Base-by-base conservation (phyloP, 768 basidiomycete genomes). In the Pisolithus marmoratus region DNA sequence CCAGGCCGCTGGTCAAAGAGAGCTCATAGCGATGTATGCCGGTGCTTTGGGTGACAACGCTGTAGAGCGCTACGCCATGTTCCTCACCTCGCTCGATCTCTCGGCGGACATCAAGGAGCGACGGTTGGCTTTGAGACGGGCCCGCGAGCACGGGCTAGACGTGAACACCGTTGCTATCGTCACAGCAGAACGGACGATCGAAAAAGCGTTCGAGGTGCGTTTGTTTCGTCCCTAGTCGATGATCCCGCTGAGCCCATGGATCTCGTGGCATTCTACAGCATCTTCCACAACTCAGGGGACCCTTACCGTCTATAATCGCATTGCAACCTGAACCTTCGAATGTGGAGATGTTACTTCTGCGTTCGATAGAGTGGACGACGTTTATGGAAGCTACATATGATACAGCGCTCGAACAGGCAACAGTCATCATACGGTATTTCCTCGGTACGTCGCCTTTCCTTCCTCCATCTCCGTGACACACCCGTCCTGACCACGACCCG, bases 291-390 rank as follows among this genome's bases (percentile, higher is more conserved):
- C 58, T 79, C 20, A 80, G 76, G 40, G 83, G 82, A 3, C 73
- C 78, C 0, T 69, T 87, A 23, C 84, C 87, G 0, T 81, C 79
- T 1, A 72, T 84, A n/a, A 77, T 82, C 44, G 70, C 74, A 2
- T 59, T 79, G 38, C 85, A 84, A 56, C 73, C 75, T 9, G 73
- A 77, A 1, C 74, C 85, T 0, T 79, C 74, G 1, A 81, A 83
- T 15, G 67, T 69, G 0, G 87, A 92, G 62, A 61, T 70, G 54
- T 65, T 88, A 45, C 73, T 98, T 8, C 75, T 95, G 27, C 82
- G 94, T 19, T 89, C 90, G 0, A 85, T 97, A 46, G 94, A 98
- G 61, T 99, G 95, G 95, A 88, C 94, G 48, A 87, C 82, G 0
- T 88, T 89, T 64, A 74, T 78, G 58, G 79, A 82, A 29, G 70